Evolutionary conservation across 768 basidiomycete genomes (phyloP).

Genomic region (Leccinum disarticulatum): DNA sequence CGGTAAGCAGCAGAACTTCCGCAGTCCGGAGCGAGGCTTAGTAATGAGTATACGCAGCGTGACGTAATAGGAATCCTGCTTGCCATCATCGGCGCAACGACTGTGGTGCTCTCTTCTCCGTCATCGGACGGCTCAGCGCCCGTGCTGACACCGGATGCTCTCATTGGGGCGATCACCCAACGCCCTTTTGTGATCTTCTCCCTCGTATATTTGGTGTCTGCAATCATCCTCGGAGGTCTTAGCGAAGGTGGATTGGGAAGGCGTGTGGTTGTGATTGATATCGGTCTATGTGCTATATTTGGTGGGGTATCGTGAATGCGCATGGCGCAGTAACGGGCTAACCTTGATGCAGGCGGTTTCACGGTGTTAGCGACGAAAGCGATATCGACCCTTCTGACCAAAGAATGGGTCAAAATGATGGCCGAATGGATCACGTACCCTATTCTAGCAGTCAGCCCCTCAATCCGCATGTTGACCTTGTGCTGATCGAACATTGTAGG

Average conservation of each 20-base stretch:
- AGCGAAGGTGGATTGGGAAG: conserved; percentile 65
- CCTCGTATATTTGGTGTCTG: conserved; percentile 55
- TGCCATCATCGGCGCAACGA: conserved; percentile 85
- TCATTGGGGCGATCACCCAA: conserved; percentile 69
- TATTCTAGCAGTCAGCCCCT: conserved; percentile 56
- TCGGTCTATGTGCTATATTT: conserved; percentile 85
- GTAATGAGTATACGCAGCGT: conserved; percentile 43
- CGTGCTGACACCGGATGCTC: conserved; percentile 60
- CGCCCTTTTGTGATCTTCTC: conserved; percentile 77
- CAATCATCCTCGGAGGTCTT: conserved; percentile 59
- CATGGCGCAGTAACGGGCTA: neutral
- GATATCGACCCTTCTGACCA: conserved; percentile 79
- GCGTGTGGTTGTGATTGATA: conserved; percentile 77
- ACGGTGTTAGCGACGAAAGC: conserved; percentile 95
- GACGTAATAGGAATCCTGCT: conserved; percentile 78
- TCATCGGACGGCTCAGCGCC: conserved; percentile 58
- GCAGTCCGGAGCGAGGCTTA: conserved; percentile 3
- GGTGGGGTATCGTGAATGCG: conserved; percentile 41
- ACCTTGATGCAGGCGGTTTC: conserved; percentile 65
- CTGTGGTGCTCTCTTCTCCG: conserved; percentile 84
- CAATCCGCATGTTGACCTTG: neutral
- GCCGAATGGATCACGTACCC: conserved; percentile 83
- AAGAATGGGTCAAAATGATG: conserved; percentile 76
- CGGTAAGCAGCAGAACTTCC: conserved; percentile 41
- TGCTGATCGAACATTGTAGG: conserved; percentile 38